Evolutionary conservation across 257 asterid species (phyloP).

Genomic region (Fraxinus pennsylvanica): DNA sequence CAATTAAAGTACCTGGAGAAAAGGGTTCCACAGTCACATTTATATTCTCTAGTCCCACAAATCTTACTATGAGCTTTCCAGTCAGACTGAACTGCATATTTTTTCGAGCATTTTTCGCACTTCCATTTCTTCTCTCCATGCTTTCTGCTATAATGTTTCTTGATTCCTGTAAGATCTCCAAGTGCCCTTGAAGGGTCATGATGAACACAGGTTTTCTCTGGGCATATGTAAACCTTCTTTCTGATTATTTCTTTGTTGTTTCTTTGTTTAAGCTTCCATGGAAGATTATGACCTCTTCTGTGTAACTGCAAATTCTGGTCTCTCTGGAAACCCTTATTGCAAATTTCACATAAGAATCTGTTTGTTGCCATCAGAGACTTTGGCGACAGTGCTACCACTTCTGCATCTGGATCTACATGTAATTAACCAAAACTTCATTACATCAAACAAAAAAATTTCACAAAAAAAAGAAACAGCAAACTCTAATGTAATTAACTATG

Average conservation of each 20-base stretch:
- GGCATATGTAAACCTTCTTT: conserved; percentile 89
- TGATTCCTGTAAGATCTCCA: conserved; percentile 85
- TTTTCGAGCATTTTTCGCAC: conserved; percentile 86
- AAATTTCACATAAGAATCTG: conserved; percentile 80
- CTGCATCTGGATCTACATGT: conserved; percentile 90
- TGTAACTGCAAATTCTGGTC: conserved; percentile 92
- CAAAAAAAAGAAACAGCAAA: not conserved
- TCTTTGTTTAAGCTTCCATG: conserved; percentile 90
- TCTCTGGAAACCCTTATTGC: conserved; percentile 96
- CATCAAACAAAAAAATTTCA: not conserved
- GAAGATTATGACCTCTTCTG: conserved; percentile 86
- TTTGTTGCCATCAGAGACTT: conserved; percentile 91
- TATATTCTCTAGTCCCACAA: conserved; percentile 91
- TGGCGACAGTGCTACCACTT: conserved; percentile 84
- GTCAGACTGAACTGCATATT: conserved; percentile 91
- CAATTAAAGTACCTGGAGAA: conserved; percentile 69
- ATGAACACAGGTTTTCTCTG: conserved; percentile 79
- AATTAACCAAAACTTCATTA: not conserved
- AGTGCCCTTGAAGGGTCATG: conserved; percentile 82
- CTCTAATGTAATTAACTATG: not conserved
- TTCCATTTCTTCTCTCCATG: conserved; percentile 98
- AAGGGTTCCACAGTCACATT: conserved; percentile 93
- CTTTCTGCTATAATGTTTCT: conserved; percentile 79
- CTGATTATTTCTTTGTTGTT: conserved; percentile 57
- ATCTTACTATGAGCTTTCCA: conserved; percentile 97